Conservation (phyloP, 192 early-diverging fungal species). For the Coemansia sp. region DNA sequence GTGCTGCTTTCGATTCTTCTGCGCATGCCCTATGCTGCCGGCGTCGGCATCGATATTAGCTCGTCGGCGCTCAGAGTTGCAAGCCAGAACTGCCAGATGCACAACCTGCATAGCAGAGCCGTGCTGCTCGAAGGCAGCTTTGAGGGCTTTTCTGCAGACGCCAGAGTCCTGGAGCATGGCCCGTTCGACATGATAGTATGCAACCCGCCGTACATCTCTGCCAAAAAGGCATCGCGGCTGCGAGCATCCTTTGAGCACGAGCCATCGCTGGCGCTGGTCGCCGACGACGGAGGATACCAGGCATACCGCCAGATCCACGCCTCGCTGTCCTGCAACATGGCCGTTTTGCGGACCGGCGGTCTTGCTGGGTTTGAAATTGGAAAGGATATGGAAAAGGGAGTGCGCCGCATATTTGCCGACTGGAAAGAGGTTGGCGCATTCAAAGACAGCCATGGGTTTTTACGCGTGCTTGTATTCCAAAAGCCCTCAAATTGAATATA, state of each 20-base stretch:
- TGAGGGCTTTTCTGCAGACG: conserved; percentile 36
- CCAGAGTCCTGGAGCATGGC: conserved; percentile 5
- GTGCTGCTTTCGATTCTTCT: conserved; percentile 64
- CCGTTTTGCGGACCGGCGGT: conserved; percentile 31
- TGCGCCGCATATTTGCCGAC: conserved; percentile 57
- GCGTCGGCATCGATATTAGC: conserved; percentile 72
- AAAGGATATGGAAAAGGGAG: conserved; percentile 59
- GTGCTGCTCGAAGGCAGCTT: conserved; percentile 52
- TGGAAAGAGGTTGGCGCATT: conserved; percentile 37
- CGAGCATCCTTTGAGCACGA: conserved; percentile 57
- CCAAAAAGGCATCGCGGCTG: conserved; percentile 32
- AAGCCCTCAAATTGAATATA: background rate
- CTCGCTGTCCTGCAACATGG: conserved; percentile 28
- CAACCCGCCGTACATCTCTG: conserved; percentile 73
- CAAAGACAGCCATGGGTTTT: conserved; percentile 59
- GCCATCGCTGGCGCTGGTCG: conserved; percentile 67
- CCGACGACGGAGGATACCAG: conserved; percentile 64
- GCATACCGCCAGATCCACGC: conserved; percentile 56
- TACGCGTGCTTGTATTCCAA: conserved; percentile 62
- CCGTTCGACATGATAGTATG: conserved; percentile 68
- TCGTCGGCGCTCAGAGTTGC: conserved; percentile 58
- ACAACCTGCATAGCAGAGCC: conserved; percentile 34
- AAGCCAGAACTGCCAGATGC: conserved; percentile 44
- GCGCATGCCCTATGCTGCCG: conserved; percentile 23
- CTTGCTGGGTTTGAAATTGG: conserved; percentile 62